Conservation (phyloP, 345 rosid genomes). For the Microthlaspi erraticum region DNA sequence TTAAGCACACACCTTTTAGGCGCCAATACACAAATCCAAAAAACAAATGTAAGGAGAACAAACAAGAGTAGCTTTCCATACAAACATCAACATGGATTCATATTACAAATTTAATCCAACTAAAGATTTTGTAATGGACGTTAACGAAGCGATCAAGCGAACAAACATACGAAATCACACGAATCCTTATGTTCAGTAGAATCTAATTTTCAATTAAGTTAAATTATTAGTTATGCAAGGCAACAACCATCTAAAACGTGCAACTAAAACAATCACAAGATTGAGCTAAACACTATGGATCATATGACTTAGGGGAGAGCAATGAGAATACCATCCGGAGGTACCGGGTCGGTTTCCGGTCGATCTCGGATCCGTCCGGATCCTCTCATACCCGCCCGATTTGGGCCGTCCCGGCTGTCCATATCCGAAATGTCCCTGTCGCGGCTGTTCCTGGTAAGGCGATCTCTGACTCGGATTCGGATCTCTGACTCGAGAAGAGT, state of each 20-base stretch:
- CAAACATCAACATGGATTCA: neutral
- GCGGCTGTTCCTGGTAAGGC: slow-evolving; percentile 30
- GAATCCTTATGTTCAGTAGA: neutral
- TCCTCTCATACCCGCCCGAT: slow-evolving; percentile 69
- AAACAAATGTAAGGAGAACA: neutral
- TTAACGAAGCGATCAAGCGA: neutral
- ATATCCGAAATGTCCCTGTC: slow-evolving; percentile 49
- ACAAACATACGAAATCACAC: neutral
- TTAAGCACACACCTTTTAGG: slow-evolving; percentile 8
- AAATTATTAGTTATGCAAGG: neutral
- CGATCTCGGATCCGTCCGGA: slow-evolving; percentile 57
- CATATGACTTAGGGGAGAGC: neutral
- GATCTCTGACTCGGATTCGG: slow-evolving; percentile 10
- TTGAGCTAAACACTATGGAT: neutral
- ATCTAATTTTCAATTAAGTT: neutral
- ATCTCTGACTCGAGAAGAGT: slow-evolving; percentile 18
- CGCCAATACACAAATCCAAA: slow-evolving; percentile 20
- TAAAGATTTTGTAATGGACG: neutral
- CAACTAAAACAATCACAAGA: neutral
- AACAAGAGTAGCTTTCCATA: neutral
- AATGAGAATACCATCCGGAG: slow-evolving; percentile 60
- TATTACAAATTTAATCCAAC: neutral
- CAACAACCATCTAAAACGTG: neutral
- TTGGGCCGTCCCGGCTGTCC: slow-evolving; percentile 71
- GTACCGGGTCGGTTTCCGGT: slow-evolving; percentile 72